Conservation (phyloP, 2,329 filamentous ascomycete genomes). For the Xenoacremonium recifei region DNA sequence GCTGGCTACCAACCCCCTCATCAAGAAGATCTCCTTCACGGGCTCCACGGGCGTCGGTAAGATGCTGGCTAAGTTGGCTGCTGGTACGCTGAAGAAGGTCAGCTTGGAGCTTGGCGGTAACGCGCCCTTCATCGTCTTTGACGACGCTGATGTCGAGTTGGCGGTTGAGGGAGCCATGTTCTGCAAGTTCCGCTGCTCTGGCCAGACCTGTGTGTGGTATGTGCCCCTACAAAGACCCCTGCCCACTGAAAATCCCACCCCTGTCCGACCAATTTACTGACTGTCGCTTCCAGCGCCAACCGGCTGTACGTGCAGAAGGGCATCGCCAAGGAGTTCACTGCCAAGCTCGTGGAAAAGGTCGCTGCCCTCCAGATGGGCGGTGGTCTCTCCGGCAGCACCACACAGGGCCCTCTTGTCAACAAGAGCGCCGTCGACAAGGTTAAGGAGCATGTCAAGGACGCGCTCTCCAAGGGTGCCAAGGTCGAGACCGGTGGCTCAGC, state of each 20-base stretch:
- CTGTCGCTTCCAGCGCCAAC: constrained; percentile 28
- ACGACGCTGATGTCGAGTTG: constrained; percentile 63
- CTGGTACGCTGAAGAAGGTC: constrained; percentile 64
- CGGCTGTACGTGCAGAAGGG: constrained; percentile 34
- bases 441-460: constrained; percentile 60
- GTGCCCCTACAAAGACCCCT: constrained; percentile 19
- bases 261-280: not conserved
- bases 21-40: constrained; percentile 66
- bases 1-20: constrained; percentile 25
- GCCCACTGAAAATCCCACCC: not conserved
- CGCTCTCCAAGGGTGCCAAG: constrained; percentile 58
- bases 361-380: constrained; percentile 27
- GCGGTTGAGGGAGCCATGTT: constrained; percentile 56
- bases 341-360: constrained; percentile 28
- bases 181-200: constrained; percentile 38
- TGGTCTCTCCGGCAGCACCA: constrained; percentile 23
- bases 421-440: constrained; percentile 62
- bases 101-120: constrained; percentile 71
- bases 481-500: constrained; percentile 58
- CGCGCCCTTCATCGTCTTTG: constrained; percentile 62
- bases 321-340: constrained; percentile 29
- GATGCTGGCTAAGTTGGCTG: constrained; percentile 59
- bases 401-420: constrained; percentile 53
- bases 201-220: constrained; percentile 62
- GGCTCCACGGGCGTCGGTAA: constrained; percentile 63